Evolutionary conservation across 495 filamentous ascomycete genomes (phyloP).

Genomic region (Cairneyella variabilis): DNA sequence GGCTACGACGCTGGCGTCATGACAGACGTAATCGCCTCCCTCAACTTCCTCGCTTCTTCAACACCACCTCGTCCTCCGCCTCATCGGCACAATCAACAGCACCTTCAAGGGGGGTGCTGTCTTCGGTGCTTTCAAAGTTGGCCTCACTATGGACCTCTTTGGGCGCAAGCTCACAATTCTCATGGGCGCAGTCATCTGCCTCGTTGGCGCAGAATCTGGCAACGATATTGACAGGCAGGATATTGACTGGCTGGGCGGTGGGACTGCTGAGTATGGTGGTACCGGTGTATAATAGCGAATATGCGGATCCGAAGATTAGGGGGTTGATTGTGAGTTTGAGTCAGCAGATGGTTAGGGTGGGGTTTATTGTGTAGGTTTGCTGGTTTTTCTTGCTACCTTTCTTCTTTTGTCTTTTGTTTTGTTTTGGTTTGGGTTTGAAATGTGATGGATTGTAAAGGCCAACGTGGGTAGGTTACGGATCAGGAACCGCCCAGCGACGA

Average conservation of each 20-base stretch:
- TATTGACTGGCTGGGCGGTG: conserved; percentile 58
- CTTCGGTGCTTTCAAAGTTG: conserved; percentile 34
- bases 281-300: conserved; percentile 56
- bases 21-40: conserved; percentile 49
- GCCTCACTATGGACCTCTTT: conserved; percentile 35
- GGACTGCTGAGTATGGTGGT: conserved; percentile 55
- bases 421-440: background rate
- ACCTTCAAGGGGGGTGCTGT: conserved; percentile 54
- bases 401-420: conserved; percentile 24
- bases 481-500: conserved; percentile 34
- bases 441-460: conserved; percentile 7
- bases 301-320: conserved; percentile 46
- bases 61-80: conserved; percentile 40
- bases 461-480: conserved; percentile 56
- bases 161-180: conserved; percentile 54
- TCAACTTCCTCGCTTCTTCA: conserved; percentile 46
- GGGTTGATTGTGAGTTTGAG: conserved; percentile 54
- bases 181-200: conserved; percentile 50
- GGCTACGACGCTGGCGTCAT: conserved; percentile 54
- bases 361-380: conserved; percentile 49
- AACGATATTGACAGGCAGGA: conserved; percentile 59
- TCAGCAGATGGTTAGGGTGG: conserved; percentile 58
- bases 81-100: conserved; percentile 53
- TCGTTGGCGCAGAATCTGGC: conserved; percentile 50
- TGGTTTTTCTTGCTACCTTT: no score